phyloP scores from a whole-genome alignment of 768 basidiomycete genomes.

The Termitomyces sp. region DNA sequence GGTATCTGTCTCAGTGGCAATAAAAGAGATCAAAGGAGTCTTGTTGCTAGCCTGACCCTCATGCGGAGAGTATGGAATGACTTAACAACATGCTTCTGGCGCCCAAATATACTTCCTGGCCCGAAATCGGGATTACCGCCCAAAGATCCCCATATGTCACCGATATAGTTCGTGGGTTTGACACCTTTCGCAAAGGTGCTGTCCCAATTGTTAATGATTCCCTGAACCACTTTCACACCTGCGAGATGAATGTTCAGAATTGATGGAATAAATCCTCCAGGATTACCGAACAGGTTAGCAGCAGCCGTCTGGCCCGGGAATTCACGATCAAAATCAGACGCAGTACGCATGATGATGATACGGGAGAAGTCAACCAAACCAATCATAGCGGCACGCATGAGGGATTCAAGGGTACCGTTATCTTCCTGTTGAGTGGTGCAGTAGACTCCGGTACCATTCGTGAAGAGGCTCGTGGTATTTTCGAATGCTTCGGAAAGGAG shows the following conservation, averaged over 20 bases:
- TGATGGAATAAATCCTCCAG: conserved; percentile 7
- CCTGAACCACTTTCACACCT: conserved; percentile 7
- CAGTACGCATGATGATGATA: conserved; percentile 13
- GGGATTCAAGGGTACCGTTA: conserved; percentile 9
- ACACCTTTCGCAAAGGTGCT: conserved; percentile 3
- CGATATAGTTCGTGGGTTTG: conserved; percentile 8
- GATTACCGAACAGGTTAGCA: conserved; percentile 7
- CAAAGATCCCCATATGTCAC: conserved; percentile 11
- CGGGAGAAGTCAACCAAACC: conserved; percentile 10
- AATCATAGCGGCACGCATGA: conserved; percentile 4
- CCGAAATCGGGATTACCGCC: conserved; percentile 11
- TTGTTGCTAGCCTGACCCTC: background rate
- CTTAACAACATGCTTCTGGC: background rate
- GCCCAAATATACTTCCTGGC: conserved; percentile 1
- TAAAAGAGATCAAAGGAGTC: background rate
- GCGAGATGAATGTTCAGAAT: conserved; percentile 9
- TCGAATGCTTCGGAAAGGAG: conserved; percentile 12
- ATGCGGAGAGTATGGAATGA: background rate
- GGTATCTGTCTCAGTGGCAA: background rate
- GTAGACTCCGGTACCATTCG: conserved; percentile 9
- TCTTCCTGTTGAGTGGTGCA: conserved; percentile 11
- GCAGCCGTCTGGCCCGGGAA: conserved; percentile 4
- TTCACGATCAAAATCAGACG: conserved; percentile 12
- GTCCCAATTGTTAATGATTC: conserved; percentile 1
- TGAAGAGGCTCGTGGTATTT: conserved; percentile 8